A percentile compares a stretch with the other conserved stretches of the same genome.
phyloP scores from a whole-genome alignment of 2,329 filamentous ascomycete genomes.

The Cladosporium sp. region DNA sequence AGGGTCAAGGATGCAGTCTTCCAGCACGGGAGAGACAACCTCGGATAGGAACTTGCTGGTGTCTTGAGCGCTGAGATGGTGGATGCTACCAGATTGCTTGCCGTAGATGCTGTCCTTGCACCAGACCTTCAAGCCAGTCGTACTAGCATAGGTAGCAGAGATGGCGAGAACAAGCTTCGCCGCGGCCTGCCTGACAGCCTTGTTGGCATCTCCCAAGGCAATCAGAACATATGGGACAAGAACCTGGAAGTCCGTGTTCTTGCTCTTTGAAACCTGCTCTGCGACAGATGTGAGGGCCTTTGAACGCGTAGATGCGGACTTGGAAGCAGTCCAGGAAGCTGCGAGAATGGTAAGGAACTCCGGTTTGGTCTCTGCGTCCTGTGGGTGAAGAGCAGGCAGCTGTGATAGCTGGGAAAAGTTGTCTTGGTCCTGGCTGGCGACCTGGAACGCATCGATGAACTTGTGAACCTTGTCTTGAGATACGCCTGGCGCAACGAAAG shows the following conservation, averaged over 20 bases:
- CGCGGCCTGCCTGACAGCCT: slow-evolving; percentile 53
- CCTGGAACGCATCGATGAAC: slow-evolving; percentile 9
- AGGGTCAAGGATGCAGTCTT: slow-evolving; percentile 82
- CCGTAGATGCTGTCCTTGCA: slow-evolving; percentile 67
- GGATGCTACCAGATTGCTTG: slow-evolving; percentile 37
- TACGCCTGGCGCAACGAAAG: neutral
- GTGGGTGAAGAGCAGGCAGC: slow-evolving; percentile 22
- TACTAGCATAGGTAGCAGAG: slow-evolving; percentile 18
- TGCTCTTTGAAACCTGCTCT: neutral
- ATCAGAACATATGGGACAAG: slow-evolving; percentile 78
- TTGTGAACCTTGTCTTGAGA: neutral
- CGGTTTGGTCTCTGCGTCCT: slow-evolving; percentile 20
- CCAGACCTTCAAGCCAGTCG: slow-evolving; percentile 46
- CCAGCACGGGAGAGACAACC: slow-evolving; percentile 71
- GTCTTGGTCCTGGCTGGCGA: slow-evolving; percentile 22
- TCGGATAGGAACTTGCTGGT: slow-evolving; percentile 62
- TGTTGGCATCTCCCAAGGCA: slow-evolving; percentile 55
- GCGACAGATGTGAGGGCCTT: slow-evolving; percentile 2
- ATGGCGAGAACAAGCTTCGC: slow-evolving; percentile 3
- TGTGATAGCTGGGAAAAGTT: slow-evolving; percentile 23
- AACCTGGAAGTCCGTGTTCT: slow-evolving; percentile 63
- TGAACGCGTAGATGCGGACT: slow-evolving; percentile 3
- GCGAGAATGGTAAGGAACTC: slow-evolving; percentile 26
- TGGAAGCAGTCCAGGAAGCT: slow-evolving; percentile 23
- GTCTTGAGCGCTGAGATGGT: slow-evolving; percentile 61